A percentile compares a stretch with the other conserved stretches of the same genome.
Conservation (phyloP, 1,284 basidiomycete species). For the Puccinia horiana region DNA sequence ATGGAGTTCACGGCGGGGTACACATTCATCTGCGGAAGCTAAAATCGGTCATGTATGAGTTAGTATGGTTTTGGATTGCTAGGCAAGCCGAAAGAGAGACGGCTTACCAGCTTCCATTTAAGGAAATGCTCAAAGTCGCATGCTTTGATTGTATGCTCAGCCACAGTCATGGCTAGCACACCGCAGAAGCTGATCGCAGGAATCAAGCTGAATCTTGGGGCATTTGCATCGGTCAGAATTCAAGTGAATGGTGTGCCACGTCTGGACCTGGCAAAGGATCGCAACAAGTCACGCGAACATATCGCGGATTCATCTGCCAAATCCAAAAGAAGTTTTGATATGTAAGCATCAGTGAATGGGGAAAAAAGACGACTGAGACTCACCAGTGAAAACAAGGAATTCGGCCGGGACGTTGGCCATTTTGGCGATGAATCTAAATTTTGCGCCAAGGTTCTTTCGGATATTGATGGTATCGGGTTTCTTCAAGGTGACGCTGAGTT, state of each 20-base stretch:
- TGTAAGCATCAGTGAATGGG: not conserved
- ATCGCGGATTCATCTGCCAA: not conserved
- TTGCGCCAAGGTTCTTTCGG: not conserved
- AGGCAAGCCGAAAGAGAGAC: not conserved
- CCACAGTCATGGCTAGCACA: not conserved
- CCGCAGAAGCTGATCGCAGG: not conserved
- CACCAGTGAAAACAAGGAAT: conserved; percentile 17
- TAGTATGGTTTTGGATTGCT: not conserved
- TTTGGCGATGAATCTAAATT: not conserved
- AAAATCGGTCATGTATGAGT: not conserved
- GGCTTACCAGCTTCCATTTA: not conserved
- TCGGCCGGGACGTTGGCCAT: conserved; percentile 2
- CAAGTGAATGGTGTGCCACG: not conserved
- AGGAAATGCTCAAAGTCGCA: conserved; percentile 21
- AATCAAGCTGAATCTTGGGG: not conserved
- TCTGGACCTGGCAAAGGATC: not conserved
- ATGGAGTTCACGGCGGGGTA: not conserved
- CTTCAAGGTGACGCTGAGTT: conserved; percentile 6
- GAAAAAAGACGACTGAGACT: not conserved
- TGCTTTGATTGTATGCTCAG: not conserved
- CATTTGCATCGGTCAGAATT: not conserved
- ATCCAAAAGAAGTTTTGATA: not conserved
- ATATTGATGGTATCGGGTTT: conserved; percentile 6
- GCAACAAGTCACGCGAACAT: not conserved
- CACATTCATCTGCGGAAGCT: not conserved